A percentile compares a stretch with the other conserved stretches of the same genome.
Conservation (phyloP, 2,329 filamentous ascomycete species). For the Aaosphaeria pasadenensis region DNA sequence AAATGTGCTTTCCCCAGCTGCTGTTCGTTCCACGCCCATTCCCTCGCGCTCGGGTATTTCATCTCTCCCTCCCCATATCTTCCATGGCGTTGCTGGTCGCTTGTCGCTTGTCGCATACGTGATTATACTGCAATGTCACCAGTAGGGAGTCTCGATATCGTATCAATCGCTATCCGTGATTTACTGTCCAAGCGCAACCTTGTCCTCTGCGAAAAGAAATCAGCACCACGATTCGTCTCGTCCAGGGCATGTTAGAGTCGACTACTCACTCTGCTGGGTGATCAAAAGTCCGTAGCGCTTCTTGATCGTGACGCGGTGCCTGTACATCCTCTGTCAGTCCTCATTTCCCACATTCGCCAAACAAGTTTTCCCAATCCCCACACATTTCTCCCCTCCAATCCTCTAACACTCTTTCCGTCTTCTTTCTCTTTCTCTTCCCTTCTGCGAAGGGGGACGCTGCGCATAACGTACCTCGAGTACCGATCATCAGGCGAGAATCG, state of each 20-base stretch:
- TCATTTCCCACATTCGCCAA: not conserved
- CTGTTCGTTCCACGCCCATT: too few species aligned
- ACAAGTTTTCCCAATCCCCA: too few species aligned
- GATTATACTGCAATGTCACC: too few species aligned
- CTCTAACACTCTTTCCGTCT: not conserved
- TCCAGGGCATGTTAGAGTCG: not conserved
- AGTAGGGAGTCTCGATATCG: too few species aligned
- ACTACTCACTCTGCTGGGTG: constrained; percentile 65
- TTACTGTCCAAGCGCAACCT: constrained; percentile 4
- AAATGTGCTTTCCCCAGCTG: too few species aligned
- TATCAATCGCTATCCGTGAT: not conserved
- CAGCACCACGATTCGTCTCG: too few species aligned
- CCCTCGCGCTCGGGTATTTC: too few species aligned
- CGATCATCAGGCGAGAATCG: constrained; percentile 98
- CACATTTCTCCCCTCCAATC: not conserved
- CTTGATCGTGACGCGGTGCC: constrained; percentile 92
- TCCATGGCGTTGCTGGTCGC: too few species aligned
- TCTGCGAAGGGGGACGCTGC: not conserved
- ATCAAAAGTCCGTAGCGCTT: constrained; percentile 85
- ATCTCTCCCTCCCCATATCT: too few species aligned
- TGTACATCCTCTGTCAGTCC: constrained; percentile 27
- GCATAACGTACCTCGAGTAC: constrained; percentile 66
- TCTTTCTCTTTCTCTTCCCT: not conserved
- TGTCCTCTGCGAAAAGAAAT: constrained; percentile 2
- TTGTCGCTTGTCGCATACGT: too few species aligned